Conservation (phyloP, 2,329 filamentous ascomycete species). For the Tolypocladium endophyticum region DNA sequence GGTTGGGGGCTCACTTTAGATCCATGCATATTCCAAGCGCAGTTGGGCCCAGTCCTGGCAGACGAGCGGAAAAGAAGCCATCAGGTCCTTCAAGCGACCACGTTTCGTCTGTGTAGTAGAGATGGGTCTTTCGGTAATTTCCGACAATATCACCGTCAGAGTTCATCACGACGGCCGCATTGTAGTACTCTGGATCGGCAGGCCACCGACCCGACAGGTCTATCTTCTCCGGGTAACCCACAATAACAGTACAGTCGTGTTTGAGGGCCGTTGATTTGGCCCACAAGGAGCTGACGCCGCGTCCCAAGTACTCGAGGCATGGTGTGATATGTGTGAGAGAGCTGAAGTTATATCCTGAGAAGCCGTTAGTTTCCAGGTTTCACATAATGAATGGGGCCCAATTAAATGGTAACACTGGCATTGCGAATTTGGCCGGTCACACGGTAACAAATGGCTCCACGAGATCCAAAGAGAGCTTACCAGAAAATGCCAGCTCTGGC, state of each 20-base stretch:
- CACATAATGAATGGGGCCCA: no score
- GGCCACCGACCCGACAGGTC: slow-evolving; percentile 43
- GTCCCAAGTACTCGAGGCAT: slow-evolving; percentile 54
- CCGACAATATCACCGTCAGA: slow-evolving; percentile 47
- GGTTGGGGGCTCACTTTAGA: no score
- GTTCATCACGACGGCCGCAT: slow-evolving; percentile 43
- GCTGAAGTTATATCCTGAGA: slow-evolving; percentile 64
- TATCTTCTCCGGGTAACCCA: slow-evolving; percentile 65
- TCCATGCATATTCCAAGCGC: slow-evolving; percentile 57
- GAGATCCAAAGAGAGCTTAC: no score
- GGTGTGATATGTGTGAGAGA: slow-evolving; percentile 57
- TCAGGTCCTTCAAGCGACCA: slow-evolving; percentile 54
- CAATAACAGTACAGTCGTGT: slow-evolving; percentile 56
- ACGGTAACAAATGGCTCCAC: no score
- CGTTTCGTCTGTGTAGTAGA: slow-evolving; percentile 50
- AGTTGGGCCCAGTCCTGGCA: slow-evolving; percentile 38
- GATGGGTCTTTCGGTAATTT: slow-evolving; percentile 50
- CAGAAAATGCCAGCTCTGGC: slow-evolving; percentile 67
- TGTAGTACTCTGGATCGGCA: slow-evolving; percentile 41
- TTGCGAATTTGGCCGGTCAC: no score
- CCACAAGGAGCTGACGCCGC: slow-evolving; percentile 63
- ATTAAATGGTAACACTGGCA: no score
- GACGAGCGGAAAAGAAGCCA: no score
- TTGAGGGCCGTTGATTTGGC: slow-evolving; percentile 55
- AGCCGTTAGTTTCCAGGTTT: no score